Conservation (phyloP, 352 stramenopile species). For the Phytophthora gonapodyides region DNA sequence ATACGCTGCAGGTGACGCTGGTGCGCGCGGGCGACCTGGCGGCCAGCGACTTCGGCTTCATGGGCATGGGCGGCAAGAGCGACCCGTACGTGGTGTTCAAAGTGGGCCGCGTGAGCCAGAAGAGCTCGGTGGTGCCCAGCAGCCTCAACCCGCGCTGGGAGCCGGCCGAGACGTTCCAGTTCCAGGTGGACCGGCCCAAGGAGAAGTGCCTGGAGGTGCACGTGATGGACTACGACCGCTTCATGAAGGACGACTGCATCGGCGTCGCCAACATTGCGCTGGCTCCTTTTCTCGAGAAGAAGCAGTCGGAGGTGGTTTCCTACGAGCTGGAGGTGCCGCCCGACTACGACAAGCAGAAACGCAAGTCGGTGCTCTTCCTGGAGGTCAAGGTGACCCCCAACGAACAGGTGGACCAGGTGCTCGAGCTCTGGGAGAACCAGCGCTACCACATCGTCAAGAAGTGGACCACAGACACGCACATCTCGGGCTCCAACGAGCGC, state of each 20-base stretch:
- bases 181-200: constrained; percentile 66
- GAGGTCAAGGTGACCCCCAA: constrained; percentile 59
- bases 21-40: constrained; percentile 52
- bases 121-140: constrained; percentile 52
- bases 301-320: constrained; percentile 49
- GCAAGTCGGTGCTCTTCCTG: constrained; percentile 62
- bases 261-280: constrained; percentile 53
- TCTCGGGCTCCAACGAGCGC: constrained; percentile 59
- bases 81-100: constrained; percentile 78
- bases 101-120: constrained; percentile 49
- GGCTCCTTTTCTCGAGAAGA: constrained; percentile 56
- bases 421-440: constrained; percentile 89
- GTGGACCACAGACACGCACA: constrained; percentile 67
- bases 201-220: constrained; percentile 59
- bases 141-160: constrained; percentile 63
- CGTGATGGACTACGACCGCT: constrained; percentile 70
- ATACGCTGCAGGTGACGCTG: constrained; percentile 65
- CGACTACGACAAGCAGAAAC: constrained; percentile 63
- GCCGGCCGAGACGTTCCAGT: constrained; percentile 64
- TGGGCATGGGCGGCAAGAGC: constrained; percentile 75
- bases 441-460: constrained; percentile 79
- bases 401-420: constrained; percentile 59
- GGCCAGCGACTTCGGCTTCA: constrained; percentile 66
- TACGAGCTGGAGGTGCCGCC: constrained; percentile 61
- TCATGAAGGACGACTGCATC: constrained; percentile 65